phyloP scores from a whole-genome alignment of 2,329 filamentous ascomycete genomes.

The Triangularia setosa region DNA sequence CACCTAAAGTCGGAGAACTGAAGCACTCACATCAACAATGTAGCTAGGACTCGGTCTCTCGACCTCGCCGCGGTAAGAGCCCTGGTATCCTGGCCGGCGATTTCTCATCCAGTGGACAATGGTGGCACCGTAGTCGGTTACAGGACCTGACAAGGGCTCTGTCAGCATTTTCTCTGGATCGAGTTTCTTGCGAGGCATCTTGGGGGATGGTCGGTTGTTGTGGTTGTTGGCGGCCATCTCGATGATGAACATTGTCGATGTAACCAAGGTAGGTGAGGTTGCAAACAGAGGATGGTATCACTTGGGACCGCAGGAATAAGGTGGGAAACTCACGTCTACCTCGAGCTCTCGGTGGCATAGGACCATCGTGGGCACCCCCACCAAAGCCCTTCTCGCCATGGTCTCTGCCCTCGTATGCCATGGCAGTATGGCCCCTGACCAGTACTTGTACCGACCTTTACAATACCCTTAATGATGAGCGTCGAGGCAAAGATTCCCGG shows the following conservation, averaged over 20 bases:
- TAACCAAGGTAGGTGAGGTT: not conserved
- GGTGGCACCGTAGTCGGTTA: constrained; percentile 89
- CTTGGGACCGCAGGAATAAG: not conserved
- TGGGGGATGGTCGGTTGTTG: not conserved
- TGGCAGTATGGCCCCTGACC: constrained; percentile 4
- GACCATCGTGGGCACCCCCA: constrained; percentile 22
- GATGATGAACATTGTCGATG: not conserved
- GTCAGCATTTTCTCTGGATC: constrained; percentile 12
- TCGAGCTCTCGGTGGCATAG: constrained; percentile 20
- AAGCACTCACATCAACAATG: constrained; percentile 70
- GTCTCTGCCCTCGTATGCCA: constrained; percentile 24
- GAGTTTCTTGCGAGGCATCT: not conserved
- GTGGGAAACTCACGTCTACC: constrained; percentile 25
- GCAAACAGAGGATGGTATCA: not conserved
- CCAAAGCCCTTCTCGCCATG: constrained; percentile 20
- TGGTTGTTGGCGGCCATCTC: not conserved
- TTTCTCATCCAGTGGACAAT: constrained; percentile 89
- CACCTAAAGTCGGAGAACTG: no score
- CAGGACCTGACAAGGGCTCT: constrained; percentile 59
- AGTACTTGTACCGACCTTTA: not conserved
- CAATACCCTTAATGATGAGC: not conserved
- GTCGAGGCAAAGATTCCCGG: not conserved
- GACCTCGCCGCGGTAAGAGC: constrained; percentile 65
- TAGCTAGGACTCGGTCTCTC: constrained; percentile 87
- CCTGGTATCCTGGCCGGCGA: constrained; percentile 71